Evolutionary conservation across 2,329 filamentous ascomycete genomes (phyloP).

Genomic region (Emergomyces orientalis): DNA sequence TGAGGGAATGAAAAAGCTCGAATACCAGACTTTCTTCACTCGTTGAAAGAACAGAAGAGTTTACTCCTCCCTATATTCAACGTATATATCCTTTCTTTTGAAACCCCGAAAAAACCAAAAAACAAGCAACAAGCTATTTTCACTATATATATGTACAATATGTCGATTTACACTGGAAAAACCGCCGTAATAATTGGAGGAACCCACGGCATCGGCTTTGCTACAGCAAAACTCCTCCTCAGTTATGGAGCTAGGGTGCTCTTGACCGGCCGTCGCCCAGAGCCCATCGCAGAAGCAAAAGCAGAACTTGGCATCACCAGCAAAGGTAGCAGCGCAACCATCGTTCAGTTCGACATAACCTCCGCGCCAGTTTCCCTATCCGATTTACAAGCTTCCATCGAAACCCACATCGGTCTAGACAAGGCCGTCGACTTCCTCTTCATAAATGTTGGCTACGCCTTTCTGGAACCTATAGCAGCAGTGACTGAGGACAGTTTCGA

Average conservation of each 20-base stretch:
- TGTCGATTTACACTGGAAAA: constrained; percentile 19
- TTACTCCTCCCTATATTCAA: not conserved
- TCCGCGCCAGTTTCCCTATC: constrained; percentile 4
- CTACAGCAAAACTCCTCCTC: constrained; percentile 32
- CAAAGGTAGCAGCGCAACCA: not conserved
- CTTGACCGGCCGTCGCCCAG: constrained; percentile 25
- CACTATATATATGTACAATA: not conserved
- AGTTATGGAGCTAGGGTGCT: constrained; percentile 32
- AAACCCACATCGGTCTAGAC: constrained; percentile 6
- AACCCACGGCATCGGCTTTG: constrained; percentile 35
- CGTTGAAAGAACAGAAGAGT: not conserved
- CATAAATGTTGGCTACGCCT: constrained; percentile 11
- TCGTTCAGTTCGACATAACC: constrained; percentile 14
- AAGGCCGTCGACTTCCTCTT: constrained; percentile 13
- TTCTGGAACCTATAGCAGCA: not conserved
- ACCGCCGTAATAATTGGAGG: constrained; percentile 36
- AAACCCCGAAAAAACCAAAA: not conserved
- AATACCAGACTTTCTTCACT: not conserved
- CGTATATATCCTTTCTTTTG: not conserved
- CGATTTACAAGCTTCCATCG: constrained; percentile 4
- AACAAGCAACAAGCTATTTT: not conserved
- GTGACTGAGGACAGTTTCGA: constrained; percentile 10
- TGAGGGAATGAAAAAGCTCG: not conserved
- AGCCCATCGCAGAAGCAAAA: constrained; percentile 9
- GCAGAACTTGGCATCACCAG: constrained; percentile 6